Base-by-base conservation (phyloP, 305 asterid genomes). In the Rubia occidens region DNA sequence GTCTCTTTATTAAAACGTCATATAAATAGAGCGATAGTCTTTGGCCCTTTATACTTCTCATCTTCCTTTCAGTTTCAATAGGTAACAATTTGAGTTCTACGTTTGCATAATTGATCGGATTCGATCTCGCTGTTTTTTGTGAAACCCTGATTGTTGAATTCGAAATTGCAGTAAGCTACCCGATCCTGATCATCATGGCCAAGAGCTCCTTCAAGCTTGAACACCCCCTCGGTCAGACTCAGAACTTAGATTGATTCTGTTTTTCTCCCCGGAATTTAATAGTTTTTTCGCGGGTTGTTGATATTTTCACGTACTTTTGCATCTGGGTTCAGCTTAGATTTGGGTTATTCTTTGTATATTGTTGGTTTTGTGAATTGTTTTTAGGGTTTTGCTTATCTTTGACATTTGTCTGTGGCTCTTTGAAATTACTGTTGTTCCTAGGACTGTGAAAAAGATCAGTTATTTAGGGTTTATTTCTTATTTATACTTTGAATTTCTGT, bases 151-250 rank as follows among this genome's bases (percentile, higher is more conserved):
- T 18, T 68, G 20, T 21, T 37, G 35, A n/a, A 37, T 40, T 35
- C 11, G 6, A 10, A 62, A 20, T 47, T 62, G 78, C 61, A 42
- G 74, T 13, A 5, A 9, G 6, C 37, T n/a, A 32, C 17, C 7
- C 17, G 54, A 60, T 59, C 21, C 54, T 32, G 55, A 43, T 77
- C 82, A 90, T 76, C 82, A 90, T 88, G 97, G 89, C 97, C 32
- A 87, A 84, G 61, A 88, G 93, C 82, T 84, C 95, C 82, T 88
- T 90, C 85, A 90, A 87, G 82, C 71, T 86, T 75, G 95, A 90
- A 79, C 96, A 90, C 62, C 95, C 97, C n/a, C 97, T 88, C 15
- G 97, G 97, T 88, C 64, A 26, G 17, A 29, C 32, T 29, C 32
- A 29, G 20, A 13, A 0, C 60, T 15, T 62, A 8, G 32, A 42